A percentile compares a stretch with the other conserved stretches of the same genome.
These are phyloP conservation scores for Coleophoma eucalyptorum DNA, from an alignment of 2,329 filamentous ascomycete genomes.

Conservation along the genomic window DNA sequence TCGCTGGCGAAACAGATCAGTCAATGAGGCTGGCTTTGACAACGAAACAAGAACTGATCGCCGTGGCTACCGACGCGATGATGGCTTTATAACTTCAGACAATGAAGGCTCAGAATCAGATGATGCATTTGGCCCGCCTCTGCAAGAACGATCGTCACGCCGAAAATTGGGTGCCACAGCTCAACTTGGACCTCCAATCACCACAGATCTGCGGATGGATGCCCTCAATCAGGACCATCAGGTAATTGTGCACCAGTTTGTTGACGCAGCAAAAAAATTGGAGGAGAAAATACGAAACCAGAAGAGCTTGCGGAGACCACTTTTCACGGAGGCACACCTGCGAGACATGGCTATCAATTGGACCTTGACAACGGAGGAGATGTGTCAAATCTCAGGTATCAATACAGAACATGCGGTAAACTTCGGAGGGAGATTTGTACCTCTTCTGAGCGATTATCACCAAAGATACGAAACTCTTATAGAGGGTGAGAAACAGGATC, in stretches of 20 bases:
- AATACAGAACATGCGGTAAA: constrained; percentile 56
- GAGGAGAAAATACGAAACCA: constrained; percentile 60
- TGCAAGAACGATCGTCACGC: too few relatives aligned
- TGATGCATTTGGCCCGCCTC: too few relatives aligned
- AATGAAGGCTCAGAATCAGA: constrained; percentile 11
- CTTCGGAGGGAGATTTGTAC: constrained; percentile 58
- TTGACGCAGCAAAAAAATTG: constrained; percentile 54
- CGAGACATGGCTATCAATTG: constrained; percentile 71
- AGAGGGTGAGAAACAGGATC: constrained; percentile 17
- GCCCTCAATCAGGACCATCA: constrained; percentile 56
- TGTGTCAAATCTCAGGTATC: constrained; percentile 62
- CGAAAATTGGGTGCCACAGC: constrained; percentile 13
- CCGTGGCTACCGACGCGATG: constrained; percentile 32
- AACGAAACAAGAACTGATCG: constrained; percentile 16
- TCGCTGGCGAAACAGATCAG: constrained; percentile 30
- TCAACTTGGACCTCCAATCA: constrained; percentile 54
- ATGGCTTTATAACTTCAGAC: constrained; percentile 45
- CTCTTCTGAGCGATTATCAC: constrained; percentile 48
- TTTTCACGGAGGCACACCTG: constrained; percentile 68
- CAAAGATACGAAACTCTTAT: constrained; percentile 47
- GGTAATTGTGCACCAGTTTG: constrained; percentile 61
- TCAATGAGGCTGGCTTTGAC: constrained; percentile 26
- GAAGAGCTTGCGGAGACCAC: constrained; percentile 48
- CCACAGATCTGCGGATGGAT: constrained; percentile 48
- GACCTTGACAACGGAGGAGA: constrained; percentile 56